Conservation (phyloP, 768 basidiomycete species). For the Collybiopsis confluens region DNA sequence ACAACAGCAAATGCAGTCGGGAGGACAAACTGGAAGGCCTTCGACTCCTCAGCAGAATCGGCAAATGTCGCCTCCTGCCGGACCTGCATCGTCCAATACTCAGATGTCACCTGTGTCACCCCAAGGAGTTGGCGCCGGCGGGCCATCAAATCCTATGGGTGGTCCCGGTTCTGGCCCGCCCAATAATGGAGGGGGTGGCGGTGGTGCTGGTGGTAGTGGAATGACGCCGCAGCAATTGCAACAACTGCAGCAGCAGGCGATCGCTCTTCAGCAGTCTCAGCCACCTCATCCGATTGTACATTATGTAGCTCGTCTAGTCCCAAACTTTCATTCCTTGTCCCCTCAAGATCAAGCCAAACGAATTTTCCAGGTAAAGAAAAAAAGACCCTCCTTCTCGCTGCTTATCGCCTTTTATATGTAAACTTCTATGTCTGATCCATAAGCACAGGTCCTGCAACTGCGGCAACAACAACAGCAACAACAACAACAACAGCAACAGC, state of each 20-base stretch:
- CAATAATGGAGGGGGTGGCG: background rate
- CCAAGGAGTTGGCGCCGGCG: background rate
- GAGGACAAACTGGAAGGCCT: background rate
- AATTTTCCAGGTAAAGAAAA: conserved; percentile 56
- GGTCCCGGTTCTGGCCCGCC: background rate
- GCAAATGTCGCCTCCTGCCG: conserved; percentile 39
- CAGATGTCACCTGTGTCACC: background rate
- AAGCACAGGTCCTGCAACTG: conserved; percentile 5
- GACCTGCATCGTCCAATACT: background rate
- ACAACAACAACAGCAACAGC: conserved; percentile 12
- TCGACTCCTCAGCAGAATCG: conserved; percentile 13
- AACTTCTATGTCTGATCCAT: background rate
- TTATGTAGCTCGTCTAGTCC: conserved; percentile 47
- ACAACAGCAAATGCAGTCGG: background rate
- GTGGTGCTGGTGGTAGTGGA: conserved; percentile 12
- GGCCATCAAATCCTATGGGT: background rate
- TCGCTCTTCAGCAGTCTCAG: conserved; percentile 42
- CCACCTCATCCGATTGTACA: conserved; percentile 56
- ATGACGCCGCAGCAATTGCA: conserved; percentile 12
- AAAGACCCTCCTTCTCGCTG: too few species aligned
- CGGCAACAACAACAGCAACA: conserved; percentile 21
- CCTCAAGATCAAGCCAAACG: conserved; percentile 56
- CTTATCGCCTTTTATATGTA: conserved; percentile 9
- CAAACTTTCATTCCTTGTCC: conserved; percentile 34
- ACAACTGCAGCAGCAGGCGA: conserved; percentile 33